phyloP scores from a whole-genome alignment of 192 early-diverging fungal species.

The Coemansia pectinata region DNA sequence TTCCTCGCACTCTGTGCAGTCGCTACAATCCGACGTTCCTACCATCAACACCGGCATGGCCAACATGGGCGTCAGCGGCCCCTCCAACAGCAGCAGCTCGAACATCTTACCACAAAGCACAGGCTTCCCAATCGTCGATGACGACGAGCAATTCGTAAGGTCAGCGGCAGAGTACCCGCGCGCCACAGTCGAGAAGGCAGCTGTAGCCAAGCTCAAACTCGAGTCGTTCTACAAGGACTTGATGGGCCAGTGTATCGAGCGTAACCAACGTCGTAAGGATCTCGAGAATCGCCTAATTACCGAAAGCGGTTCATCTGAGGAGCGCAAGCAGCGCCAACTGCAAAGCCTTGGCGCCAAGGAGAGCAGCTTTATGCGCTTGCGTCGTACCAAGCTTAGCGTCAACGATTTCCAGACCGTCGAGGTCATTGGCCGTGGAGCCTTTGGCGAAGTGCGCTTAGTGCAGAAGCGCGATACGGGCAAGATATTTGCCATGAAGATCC shows the following conservation, averaged over 20 bases:
- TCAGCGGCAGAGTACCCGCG: slow-evolving; percentile 78
- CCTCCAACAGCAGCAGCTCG: slow-evolving; percentile 19
- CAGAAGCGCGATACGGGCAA: slow-evolving; percentile 97
- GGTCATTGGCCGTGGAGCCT: slow-evolving; percentile 98
- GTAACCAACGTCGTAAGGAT: slow-evolving; percentile 75
- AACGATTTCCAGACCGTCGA: slow-evolving; percentile 94
- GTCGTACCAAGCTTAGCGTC: slow-evolving; percentile 84
- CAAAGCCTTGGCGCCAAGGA: slow-evolving; percentile 81
- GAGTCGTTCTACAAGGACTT: slow-evolving; percentile 91
- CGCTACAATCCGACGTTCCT: slow-evolving; percentile 46
- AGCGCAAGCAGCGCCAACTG: slow-evolving; percentile 85
- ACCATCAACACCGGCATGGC: slow-evolving; percentile 55
- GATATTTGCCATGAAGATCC: slow-evolving; percentile 98
- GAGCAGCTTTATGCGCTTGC: slow-evolving; percentile 89
- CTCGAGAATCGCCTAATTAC: slow-evolving; percentile 72
- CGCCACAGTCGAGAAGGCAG: slow-evolving; percentile 80
- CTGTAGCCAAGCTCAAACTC: slow-evolving; percentile 87
- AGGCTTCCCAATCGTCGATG: slow-evolving; percentile 19
- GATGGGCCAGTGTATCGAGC: slow-evolving; percentile 86
- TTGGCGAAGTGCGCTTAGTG: slow-evolving; percentile 97
- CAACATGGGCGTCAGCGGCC: slow-evolving; percentile 52
- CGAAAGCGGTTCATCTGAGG: slow-evolving; percentile 79
- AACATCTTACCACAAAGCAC: not conserved
- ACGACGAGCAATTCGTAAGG: slow-evolving; percentile 62
- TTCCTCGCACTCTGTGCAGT: slow-evolving; percentile 49